Evolutionary conservation across 2,329 filamentous ascomycete genomes (phyloP), one percentile per base, ranked within the genome.

Genomic region (Ophiostoma triangulosporum): DNA sequence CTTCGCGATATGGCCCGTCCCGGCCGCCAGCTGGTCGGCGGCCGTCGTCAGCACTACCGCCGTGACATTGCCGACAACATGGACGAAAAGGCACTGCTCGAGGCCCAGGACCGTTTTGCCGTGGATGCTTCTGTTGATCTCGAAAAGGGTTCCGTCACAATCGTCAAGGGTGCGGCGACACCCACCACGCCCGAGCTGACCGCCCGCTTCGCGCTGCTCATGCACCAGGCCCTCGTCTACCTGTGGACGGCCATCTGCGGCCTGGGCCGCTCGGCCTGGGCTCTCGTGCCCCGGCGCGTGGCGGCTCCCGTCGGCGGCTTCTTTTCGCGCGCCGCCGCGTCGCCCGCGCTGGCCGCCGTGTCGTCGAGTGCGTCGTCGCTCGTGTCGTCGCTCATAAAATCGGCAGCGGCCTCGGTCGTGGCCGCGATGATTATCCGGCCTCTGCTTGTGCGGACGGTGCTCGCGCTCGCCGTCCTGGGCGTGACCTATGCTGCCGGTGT

Each of bases 1-100:
- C 52, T 60, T 36, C 53, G 57, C 17, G 57, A 59, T 29, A 54
- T 58, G 57, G 55, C 57, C 11, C 56, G 55, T 4, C 55, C 52
- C n/a, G 55, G 57, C 11, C 51, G 54, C 9, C 56, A 58, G 55
- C 55, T 60, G 2, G 53, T 60, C 5, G 56, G 56, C 9, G 53
- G 56, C 24, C 48, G 46, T 9, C 46, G 48, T n/a, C 49, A 51
- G 26, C 51, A 54, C 52, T 8, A 35, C 29, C 56, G 56, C 26
- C 56, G 58, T 24, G 32, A 3, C 1, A 14, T 26, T 20, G 49
- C 31, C 36, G 38, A 36, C 36, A 46, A 35, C 26, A 31, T 33
- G 26, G 43, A 56, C 27, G 52, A 53, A 32, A 54, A 54, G 50
- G 29, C 26, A 38, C 40, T 56, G 3, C 54, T 56, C 6, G 33